Base-by-base conservation (phyloP, 2,329 filamentous ascomycete genomes). In the Colletotrichum gloeosporioides region DNA sequence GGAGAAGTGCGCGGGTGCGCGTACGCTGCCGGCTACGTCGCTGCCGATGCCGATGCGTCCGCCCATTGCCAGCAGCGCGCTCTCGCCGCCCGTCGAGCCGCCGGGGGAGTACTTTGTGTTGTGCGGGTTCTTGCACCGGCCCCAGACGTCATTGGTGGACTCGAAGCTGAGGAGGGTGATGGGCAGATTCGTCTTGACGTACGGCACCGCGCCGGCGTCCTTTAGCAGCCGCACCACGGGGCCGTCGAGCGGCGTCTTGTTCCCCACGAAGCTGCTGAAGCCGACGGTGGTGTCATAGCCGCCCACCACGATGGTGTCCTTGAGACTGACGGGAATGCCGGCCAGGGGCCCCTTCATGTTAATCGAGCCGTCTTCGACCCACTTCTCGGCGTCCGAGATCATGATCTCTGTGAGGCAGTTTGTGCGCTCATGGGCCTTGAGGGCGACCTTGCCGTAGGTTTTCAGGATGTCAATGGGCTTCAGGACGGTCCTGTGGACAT, bases 361-460 rank as follows among this genome's bases (percentile, higher is more conserved):
- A 82, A 92, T 87, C 10, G 86, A 88, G 13, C 87, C 88, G 71
- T 89, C 86, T 6, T 81, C 78, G 22, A 91, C 83, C 95, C 95
- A 98, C 70, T 88, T 85, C 84, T 98, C 95, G 0, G 95, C 95
- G 71, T 93, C 93, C 0, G 91, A 89, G 49, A 98, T 90, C 87
- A 98, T 91, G 72, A 98, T 88, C 85, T 98, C 96, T 0, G 96
- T 98, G 15, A 98, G 86, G 82, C 95, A 98, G 84, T 98, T 98
- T 3, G 96, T 98, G 85, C 94, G 94, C 77, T 93, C 90, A 44
- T 98, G 96, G 2, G 95, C 96, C 81, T 93, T 93, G 69, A 98
- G 83, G 0, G 96, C 94, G 25, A 96, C 93, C 84, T 98, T 98
- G 81, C 94, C 94, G 83, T 98, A 99, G 13, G 95, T 92, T 76